Base-by-base conservation (phyloP, 2,329 filamentous ascomycete genomes). In the Blastomyces percursus region DNA sequence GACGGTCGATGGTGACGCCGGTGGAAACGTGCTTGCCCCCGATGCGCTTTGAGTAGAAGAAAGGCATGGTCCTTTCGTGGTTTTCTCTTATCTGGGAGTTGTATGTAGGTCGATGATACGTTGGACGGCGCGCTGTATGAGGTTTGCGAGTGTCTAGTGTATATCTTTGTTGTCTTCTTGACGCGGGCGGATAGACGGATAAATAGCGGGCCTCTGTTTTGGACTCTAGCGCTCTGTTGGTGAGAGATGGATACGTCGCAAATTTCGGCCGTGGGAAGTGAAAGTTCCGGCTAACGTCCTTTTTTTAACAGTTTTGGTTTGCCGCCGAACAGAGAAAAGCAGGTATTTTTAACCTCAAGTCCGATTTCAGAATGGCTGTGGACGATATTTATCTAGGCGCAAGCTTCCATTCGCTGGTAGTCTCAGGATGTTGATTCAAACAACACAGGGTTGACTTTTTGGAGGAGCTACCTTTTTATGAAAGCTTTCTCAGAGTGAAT, bases 1-100 rank as follows among this genome's bases (percentile, higher is more conserved):
- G 76, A 67, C 78, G 78, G 72, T 82, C 80, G 63, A 79, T 80
- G 12, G 78, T 74, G 60, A 84, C 70, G 64, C 78, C 80, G 44
- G 79, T 81, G 61, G 80, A 80, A 16, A 69, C 70, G 48, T 73
- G 71, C 63, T 69, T 68, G 24, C 71, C 70, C 54, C 75, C 75
- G 66, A 73, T 72, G 57, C 65, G 67, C 65, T 77, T 76, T 46
- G 66, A 68, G 67, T 71, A 76, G 66, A 75, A 71, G 65, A 76
- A 71, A 42, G 69, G 69, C 72, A 75, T 75, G 19, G 50, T 38
- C 21, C 11, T 35, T 32, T 9, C 27, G 19, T 24, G 9, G 7
- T n/a, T n/a, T 40, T 44, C 16, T 21, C 35, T 11, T 30, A 12
- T 27, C 4, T 32, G 14, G 21, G 0, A 8, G 24, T 46, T 48